Evolutionary conservation across 2,329 filamentous ascomycete genomes (phyloP).

Genomic region (Colletotrichum cereale): DNA sequence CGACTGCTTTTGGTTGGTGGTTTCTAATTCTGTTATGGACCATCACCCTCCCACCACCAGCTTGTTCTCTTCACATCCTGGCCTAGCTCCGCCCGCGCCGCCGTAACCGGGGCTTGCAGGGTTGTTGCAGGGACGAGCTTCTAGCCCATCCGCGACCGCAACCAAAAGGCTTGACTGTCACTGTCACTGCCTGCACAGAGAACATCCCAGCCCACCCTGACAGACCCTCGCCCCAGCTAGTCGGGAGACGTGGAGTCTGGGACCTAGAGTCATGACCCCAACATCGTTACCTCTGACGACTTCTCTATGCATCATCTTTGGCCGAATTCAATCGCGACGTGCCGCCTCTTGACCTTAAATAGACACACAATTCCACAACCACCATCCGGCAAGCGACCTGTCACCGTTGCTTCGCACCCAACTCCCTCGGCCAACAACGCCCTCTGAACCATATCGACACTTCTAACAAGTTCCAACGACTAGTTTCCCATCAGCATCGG

Average conservation of each 20-base stretch:
- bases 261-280: conserved; percentile 35
- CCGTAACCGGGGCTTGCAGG: conserved; percentile 21
- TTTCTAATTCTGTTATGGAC: background rate
- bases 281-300: conserved; percentile 9
- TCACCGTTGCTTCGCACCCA: background rate
- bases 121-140: conserved; percentile 13
- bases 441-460: background rate
- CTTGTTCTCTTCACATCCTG: conserved; percentile 8
- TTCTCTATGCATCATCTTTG: conserved; percentile 13
- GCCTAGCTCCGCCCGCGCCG: conserved; percentile 22
- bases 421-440: background rate
- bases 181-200: background rate
- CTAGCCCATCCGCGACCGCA: conserved; percentile 25
- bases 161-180: background rate
- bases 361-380: background rate
- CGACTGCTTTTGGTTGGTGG: conserved; percentile 1
- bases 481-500: background rate
- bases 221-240: conserved; percentile 18
- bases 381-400: background rate
- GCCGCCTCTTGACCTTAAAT: conserved; percentile 11
- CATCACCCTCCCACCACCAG: background rate
- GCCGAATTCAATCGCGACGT: conserved; percentile 13
- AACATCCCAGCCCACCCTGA: background rate
- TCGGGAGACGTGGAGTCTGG: conserved; percentile 31
- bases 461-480: background rate